phyloP scores from a whole-genome alignment of 1,139 yeast genomes.

The Taiozyma onychis region DNA sequence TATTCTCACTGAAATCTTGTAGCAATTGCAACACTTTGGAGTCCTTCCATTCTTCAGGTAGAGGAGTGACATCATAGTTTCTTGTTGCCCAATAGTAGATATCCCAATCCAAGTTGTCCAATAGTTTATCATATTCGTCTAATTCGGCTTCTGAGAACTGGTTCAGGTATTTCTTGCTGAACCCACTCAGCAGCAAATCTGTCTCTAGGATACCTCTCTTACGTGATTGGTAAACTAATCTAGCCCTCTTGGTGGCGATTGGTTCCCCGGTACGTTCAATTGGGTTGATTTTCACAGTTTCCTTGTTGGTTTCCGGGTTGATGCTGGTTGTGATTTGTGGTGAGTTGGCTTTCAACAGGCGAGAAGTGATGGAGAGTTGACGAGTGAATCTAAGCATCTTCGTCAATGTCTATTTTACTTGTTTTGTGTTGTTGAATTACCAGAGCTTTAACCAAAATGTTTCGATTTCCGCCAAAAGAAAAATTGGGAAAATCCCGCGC shows the following conservation, averaged over 20 bases:
- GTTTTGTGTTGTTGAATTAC: too few relatives aligned
- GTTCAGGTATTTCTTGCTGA: constrained; percentile 70
- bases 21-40: constrained; percentile 58
- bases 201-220: constrained; percentile 95
- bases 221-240: constrained; percentile 85
- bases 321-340: constrained; percentile 17
- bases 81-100: constrained; percentile 96
- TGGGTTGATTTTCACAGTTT: constrained; percentile 52
- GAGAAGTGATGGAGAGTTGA: not conserved
- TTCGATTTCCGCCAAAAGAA: not conserved
- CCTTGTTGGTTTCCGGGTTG: constrained; percentile 13
- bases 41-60: constrained; percentile 80
- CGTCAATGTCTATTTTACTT: not conserved
- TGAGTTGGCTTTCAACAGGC: constrained; percentile 8
- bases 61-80: constrained; percentile 71
- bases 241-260: constrained; percentile 73
- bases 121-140: constrained; percentile 76
- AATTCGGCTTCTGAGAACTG: constrained; percentile 59
- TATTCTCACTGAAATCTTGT: constrained; percentile 71
- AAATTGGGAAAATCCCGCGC: constrained; percentile 1
- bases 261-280: constrained; percentile 69
- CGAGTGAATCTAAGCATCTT: not conserved
- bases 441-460: too few relatives aligned
- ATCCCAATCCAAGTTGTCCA: constrained; percentile 98
- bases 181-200: constrained; percentile 77